Conservation (phyloP, 257 asterid species). For the Forsythia viridissima region DNA sequence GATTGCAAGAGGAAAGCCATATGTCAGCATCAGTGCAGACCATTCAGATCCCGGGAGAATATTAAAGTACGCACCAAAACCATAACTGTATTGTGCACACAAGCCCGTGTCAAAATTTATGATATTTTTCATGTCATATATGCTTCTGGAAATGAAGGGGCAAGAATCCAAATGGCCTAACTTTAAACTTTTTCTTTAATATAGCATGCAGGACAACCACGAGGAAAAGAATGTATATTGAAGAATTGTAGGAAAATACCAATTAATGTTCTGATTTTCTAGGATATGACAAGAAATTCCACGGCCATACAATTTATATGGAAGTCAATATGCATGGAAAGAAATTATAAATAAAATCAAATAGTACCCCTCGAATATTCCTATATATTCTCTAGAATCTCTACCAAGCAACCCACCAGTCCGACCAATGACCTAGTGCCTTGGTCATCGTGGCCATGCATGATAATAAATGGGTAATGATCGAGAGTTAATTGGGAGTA, state of each 20-base stretch:
- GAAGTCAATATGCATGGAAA: background rate
- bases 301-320: background rate
- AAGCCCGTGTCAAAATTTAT: constrained; percentile 14
- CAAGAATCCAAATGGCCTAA: background rate
- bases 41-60: constrained; percentile 98
- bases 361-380: background rate
- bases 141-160: constrained; percentile 1
- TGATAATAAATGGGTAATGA: background rate
- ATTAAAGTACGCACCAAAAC: constrained; percentile 96
- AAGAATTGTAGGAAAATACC: background rate
- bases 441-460: background rate
- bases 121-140: background rate
- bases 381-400: background rate
- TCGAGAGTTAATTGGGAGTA: background rate
- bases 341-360: background rate
- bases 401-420: background rate
- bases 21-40: constrained; percentile 96
- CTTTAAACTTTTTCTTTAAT: background rate
- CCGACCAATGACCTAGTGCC: background rate
- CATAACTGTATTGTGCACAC: constrained; percentile 57
- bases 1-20: constrained; percentile 95
- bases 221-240: background rate
- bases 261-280: background rate
- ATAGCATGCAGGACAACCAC: background rate
- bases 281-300: background rate